Evolutionary conservation across 345 rosid species (phyloP).

Genomic region (Rhizophora mangle): DNA sequence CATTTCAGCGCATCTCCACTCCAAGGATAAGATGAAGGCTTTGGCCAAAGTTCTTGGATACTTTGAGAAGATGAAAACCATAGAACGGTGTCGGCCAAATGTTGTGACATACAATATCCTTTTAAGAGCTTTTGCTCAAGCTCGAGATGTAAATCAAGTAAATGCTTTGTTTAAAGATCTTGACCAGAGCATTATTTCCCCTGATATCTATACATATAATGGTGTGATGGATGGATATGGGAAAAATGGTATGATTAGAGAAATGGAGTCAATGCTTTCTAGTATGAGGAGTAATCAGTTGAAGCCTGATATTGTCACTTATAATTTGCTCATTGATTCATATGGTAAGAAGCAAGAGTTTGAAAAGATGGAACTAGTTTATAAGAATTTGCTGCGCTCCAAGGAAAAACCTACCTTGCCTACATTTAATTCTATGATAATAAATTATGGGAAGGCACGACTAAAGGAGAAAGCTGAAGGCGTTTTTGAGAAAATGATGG

Average conservation of each 20-base stretch:
- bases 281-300: constrained; percentile 68
- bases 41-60: constrained; percentile 70
- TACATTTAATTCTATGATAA: constrained; percentile 85
- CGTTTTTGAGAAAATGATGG: constrained; percentile 54
- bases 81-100: constrained; percentile 75
- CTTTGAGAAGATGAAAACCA: constrained; percentile 78
- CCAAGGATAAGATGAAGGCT: constrained; percentile 76
- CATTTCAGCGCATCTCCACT: constrained; percentile 84
- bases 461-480: constrained; percentile 66
- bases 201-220: constrained; percentile 73
- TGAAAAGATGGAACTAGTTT: constrained; percentile 94
- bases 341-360: constrained; percentile 83
- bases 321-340: constrained; percentile 72
- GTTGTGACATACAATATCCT: constrained; percentile 87
- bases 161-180: constrained; percentile 73
- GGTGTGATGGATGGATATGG: constrained; percentile 98
- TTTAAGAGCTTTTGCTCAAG: constrained; percentile 84
- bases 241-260: constrained; percentile 81
- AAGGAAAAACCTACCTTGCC: constrained; percentile 83
- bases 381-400: constrained; percentile 66
- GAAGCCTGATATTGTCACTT: constrained; percentile 80
- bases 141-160: constrained; percentile 67
- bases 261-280: constrained; percentile 84
- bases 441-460: constrained; percentile 82
- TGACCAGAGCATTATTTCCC: constrained; percentile 50